phyloP scores from a whole-genome alignment of 2,329 filamentous ascomycete species.

The Zasmidium citrigriseum region DNA sequence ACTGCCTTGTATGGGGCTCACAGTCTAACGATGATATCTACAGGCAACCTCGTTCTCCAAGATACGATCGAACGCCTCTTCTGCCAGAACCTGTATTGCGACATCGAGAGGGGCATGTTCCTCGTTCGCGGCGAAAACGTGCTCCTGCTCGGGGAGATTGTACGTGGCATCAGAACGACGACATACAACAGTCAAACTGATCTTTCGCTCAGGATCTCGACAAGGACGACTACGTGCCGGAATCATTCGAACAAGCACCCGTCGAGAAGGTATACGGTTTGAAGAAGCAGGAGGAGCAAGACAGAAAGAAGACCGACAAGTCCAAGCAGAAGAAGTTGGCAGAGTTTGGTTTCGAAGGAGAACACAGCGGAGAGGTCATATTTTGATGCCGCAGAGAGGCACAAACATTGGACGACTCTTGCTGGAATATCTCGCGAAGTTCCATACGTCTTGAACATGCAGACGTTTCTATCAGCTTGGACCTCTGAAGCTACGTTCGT shows the following conservation, averaged over 20 bases:
- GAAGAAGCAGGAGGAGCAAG: conserved; percentile 69
- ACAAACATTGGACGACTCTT: conserved; percentile 9
- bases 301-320: conserved; percentile 74
- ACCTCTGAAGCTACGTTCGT: not conserved
- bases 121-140: conserved; percentile 96
- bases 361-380: conserved; percentile 74
- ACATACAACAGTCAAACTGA: conserved; percentile 1
- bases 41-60: conserved; percentile 93
- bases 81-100: conserved; percentile 72
- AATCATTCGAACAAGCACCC: conserved; percentile 67
- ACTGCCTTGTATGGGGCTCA: conserved; percentile 2
- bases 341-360: conserved; percentile 82
- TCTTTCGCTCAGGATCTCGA: conserved; percentile 70
- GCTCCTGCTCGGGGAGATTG: conserved; percentile 88
- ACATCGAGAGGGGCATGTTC: conserved; percentile 83
- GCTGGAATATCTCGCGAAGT: conserved; percentile 17
- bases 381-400: conserved; percentile 49
- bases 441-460: conserved; percentile 40
- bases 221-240: conserved; percentile 83
- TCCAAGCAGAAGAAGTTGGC: conserved; percentile 69
- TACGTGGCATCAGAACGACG: conserved; percentile 34
- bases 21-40: conserved; percentile 3
- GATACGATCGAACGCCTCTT: conserved; percentile 90
- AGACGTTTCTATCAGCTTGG: conserved; percentile 23
- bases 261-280: conserved; percentile 70